Base-by-base conservation (phyloP, 1,284 basidiomycete genomes). In the Ceratobasidium sp. region DNA sequence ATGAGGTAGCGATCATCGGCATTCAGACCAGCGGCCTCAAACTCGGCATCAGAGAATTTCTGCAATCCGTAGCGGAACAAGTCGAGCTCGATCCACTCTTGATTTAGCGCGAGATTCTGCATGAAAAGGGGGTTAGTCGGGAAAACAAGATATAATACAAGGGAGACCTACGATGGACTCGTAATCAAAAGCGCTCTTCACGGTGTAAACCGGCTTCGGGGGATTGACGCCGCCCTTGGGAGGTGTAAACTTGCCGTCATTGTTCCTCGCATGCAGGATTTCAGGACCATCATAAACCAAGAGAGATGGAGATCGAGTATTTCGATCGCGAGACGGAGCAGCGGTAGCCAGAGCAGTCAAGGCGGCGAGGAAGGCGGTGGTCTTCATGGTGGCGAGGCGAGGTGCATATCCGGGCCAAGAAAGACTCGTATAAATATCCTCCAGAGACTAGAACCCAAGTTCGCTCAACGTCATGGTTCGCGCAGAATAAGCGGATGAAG, bases 51-150 rank as follows among this genome's bases (percentile, higher is more conserved):
- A 1, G 84, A 84, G 80, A 90, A 91, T 30, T 80, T 76, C 16
- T 84, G 82, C 8, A 90, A 81, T 30, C 85, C 88, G 74, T 86
- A 81, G 76, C 88, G 84, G 83, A 90, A 90, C 2, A 90, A 79
- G 75, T 89, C 88, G 75, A 88, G 83, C 18, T 69, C 65, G 30
- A 69, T 69, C 60, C 70, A 71, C 70, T 71, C 76, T 79, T 90
- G 88, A 77, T 89, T 85, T 23, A 90, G 79, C 2, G 82, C 88
- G 26, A 90, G 79, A 73, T 84, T 58, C 73, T 72, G 45, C 32
- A 34, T 14, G 3, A 28, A 6, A 6, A 39, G 36, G n/a, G n/a
- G 14, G 6, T 39, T 39, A 14, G 36, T 39, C 36, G 14, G 14
- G 8, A 39, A 39, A 14, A 14, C 36, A 39, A 6, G 36, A 21